Conservation (phyloP, 441 rosid species). For the Adansonia grandidieri region DNA sequence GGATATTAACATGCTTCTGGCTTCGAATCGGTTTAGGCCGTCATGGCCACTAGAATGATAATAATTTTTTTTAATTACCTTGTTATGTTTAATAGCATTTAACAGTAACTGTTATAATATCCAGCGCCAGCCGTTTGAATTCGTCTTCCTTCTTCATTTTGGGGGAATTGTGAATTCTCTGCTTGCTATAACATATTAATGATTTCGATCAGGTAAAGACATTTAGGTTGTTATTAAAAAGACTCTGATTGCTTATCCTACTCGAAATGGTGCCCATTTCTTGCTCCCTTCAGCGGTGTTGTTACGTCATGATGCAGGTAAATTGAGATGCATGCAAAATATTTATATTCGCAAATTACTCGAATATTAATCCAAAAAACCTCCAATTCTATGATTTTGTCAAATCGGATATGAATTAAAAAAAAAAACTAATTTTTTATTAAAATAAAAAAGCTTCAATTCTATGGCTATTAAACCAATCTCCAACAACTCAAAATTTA, state of each 20-base stretch:
- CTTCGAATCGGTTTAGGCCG: constrained; percentile 53
- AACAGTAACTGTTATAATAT: not conserved
- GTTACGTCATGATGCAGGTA: too few relatives aligned
- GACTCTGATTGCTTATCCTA: not conserved
- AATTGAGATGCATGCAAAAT: too few relatives aligned
- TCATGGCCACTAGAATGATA: constrained; percentile 22
- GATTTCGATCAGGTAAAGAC: not conserved
- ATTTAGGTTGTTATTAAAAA: not conserved
- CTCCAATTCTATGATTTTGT: too few relatives aligned
- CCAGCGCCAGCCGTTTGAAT: not conserved
- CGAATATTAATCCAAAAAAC: too few relatives aligned
- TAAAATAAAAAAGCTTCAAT: too few relatives aligned
- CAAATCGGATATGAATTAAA: too few relatives aligned
- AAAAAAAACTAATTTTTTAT: too few relatives aligned
- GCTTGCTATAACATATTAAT: not conserved
- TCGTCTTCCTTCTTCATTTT: not conserved
- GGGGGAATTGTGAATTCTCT: not conserved
- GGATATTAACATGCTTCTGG: constrained; percentile 85
- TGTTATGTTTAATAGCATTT: not conserved
- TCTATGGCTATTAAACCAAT: too few relatives aligned
- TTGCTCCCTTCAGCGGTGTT: too few relatives aligned
- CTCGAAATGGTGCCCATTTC: not conserved
- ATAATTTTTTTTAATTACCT: constrained; percentile 30
- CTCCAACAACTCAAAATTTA: too few relatives aligned
- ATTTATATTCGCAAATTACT: too few relatives aligned